These are phyloP conservation scores for Madurella fahalii DNA, from an alignment of 2,329 filamentous ascomycete species.

Conservation along the genomic window DNA sequence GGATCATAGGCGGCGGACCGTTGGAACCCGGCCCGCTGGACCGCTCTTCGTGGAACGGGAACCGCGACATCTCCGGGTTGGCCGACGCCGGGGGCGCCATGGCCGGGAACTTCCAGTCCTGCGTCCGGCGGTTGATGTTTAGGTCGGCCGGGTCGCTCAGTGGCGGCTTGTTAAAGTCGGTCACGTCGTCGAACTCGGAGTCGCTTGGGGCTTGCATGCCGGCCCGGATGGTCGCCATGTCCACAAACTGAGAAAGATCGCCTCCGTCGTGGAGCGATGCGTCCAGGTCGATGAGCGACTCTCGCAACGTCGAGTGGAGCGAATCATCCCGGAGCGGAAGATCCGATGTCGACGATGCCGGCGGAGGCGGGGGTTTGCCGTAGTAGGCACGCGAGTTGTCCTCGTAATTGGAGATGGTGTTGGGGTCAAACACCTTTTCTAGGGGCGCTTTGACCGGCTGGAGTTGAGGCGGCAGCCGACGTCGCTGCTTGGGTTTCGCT, in stretches of 20 bases:
- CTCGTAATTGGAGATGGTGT: constrained; percentile 60
- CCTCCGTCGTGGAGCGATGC: constrained; percentile 54
- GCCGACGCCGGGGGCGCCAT: constrained; percentile 48
- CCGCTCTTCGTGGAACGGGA: constrained; percentile 37
- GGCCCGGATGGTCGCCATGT: constrained; percentile 58
- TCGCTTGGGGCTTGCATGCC: constrained; percentile 46
- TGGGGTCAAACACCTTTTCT: constrained; percentile 63
- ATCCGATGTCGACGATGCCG: constrained; percentile 43
- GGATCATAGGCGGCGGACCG: constrained; percentile 40
- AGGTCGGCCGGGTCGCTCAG: constrained; percentile 56
- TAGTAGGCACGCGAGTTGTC: constrained; percentile 62
- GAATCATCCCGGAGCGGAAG: constrained; percentile 57
- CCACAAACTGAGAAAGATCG: constrained; percentile 54
- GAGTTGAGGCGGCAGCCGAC: constrained; percentile 55
- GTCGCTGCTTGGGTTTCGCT: constrained; percentile 45
- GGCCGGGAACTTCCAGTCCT: constrained; percentile 53
- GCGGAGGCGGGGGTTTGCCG: constrained; percentile 41
- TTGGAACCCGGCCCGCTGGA: constrained; percentile 27
- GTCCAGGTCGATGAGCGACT: constrained; percentile 63
- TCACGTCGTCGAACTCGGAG: constrained; percentile 43
- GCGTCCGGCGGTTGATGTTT: constrained; percentile 38
- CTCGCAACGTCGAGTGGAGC: constrained; percentile 48
- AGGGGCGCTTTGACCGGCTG: constrained; percentile 56
- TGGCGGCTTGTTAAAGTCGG: constrained; percentile 47
- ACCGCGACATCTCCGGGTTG: constrained; percentile 44